Evolutionary conservation across 2,329 filamentous ascomycete species (phyloP), one percentile per base, ranked within the genome.

Genomic region (Aspergillus phoenicis): DNA sequence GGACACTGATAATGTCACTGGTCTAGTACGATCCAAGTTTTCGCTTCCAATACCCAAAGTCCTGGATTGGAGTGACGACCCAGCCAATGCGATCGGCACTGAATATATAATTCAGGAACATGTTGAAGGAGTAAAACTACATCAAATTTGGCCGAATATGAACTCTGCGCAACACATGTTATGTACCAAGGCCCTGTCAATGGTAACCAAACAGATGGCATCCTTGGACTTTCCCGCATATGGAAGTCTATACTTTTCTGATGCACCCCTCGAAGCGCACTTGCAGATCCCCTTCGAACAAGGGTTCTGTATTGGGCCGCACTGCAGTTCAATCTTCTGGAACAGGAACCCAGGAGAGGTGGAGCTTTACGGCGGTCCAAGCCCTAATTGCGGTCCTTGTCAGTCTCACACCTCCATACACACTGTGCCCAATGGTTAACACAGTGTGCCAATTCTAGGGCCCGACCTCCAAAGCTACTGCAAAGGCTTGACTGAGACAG

Each of bases 41-140:
- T 68, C 66, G 11, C 64, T 72, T 57, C 66, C 67, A 13, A 66
- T 72, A 38, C 70, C 68, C 2, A 64, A 66, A 33, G 53, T 71
- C 36, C 57, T 71, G 4, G 68, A 64, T 24, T 74, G 67, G 71
- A 68, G 51, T 30, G 68, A 68, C 54, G 38, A 71, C 59, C 56
- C 65, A 8, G 64, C 62, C 24, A 78, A 74, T 66, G 60, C 68
- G 8, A 69, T 77, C 47, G 71, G 75, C 5, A 69, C 67, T 8
- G 75, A 79, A 64, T 78, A 78, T 54, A 78, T 79, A 28, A 75
- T 80, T 59, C 72, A 77, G 68, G 72, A 77, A 62, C 69, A 78
- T 65, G 71, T 70, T 2, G 52, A 57, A 11, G 76, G 75, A 30
- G 67, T 77, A 52, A 65, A 68, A 22, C 53, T 78, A 59, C 70